phyloP scores from a whole-genome alignment of 306 rosid species.

The Cucurbita pepo region DNA sequence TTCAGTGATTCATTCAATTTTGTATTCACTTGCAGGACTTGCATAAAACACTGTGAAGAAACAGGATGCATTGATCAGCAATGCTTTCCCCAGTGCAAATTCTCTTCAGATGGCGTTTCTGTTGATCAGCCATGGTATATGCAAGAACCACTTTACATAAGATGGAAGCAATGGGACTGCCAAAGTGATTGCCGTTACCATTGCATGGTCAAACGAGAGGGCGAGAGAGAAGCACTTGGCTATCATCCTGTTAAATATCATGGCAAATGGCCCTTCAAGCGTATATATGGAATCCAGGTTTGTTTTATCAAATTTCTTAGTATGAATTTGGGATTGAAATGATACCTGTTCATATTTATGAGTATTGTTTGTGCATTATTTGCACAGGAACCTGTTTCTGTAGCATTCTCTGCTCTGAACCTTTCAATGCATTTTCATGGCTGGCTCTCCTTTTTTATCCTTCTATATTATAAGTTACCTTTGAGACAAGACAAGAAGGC shows the following conservation, averaged over 20 bases:
- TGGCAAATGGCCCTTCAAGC: slow-evolving; percentile 77
- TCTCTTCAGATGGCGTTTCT: slow-evolving; percentile 20
- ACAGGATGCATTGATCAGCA: slow-evolving; percentile 39
- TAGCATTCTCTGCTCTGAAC: slow-evolving; percentile 53
- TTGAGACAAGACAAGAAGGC: slow-evolving; percentile 34
- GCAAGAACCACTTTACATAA: slow-evolving; percentile 41
- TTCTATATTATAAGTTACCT: slow-evolving; percentile 45
- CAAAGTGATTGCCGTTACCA: slow-evolving; percentile 43
- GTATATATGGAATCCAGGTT: slow-evolving; percentile 62
- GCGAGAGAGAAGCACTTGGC: slow-evolving; percentile 31
- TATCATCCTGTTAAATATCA: slow-evolving; percentile 46
- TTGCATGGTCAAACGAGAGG: slow-evolving; percentile 59
- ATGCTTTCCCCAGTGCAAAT: slow-evolving; percentile 54
- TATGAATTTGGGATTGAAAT: neutral
- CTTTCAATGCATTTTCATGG: slow-evolving; percentile 65
- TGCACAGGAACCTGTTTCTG: slow-evolving; percentile 63
- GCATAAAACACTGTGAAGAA: slow-evolving; percentile 47
- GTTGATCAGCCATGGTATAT: slow-evolving; percentile 29
- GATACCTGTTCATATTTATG: neutral
- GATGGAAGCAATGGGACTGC: slow-evolving; percentile 60
- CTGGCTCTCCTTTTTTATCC: slow-evolving; percentile 50
- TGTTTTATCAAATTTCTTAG: slow-evolving; percentile 6
- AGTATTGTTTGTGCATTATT: slow-evolving; percentile 11
- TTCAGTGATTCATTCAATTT: neutral
- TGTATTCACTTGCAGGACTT: slow-evolving; percentile 20